These are phyloP conservation scores for Lenzites betulinus DNA, from an alignment of 768 basidiomycete genomes.

Conservation along the genomic window DNA sequence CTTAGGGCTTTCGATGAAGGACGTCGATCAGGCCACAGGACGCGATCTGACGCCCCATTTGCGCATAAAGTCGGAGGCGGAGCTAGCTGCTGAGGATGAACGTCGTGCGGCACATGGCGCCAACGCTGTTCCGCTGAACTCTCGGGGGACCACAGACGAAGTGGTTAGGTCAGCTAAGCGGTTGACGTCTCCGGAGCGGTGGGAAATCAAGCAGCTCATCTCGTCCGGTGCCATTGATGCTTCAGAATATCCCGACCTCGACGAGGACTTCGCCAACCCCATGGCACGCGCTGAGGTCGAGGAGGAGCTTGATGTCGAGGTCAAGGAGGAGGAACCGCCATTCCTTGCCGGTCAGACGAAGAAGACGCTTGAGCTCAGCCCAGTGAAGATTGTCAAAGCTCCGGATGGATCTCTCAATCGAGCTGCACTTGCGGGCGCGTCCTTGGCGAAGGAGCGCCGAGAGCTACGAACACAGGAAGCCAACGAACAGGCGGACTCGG, in stretches of 20 bases:
- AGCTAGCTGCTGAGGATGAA: slow-evolving; percentile 79
- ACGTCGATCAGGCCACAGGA: slow-evolving; percentile 90
- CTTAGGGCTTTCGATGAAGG: slow-evolving; percentile 93
- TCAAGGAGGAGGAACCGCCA: slow-evolving; percentile 94
- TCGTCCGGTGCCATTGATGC: slow-evolving; percentile 91
- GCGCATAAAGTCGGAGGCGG: slow-evolving; percentile 91
- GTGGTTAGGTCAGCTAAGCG: slow-evolving; percentile 82
- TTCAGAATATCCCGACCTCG: slow-evolving; percentile 91
- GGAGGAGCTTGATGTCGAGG: slow-evolving; percentile 96
- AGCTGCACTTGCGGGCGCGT: slow-evolving; percentile 91
- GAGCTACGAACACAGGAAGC: slow-evolving; percentile 93
- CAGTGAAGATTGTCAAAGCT: slow-evolving; percentile 97
- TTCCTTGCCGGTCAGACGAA: slow-evolving; percentile 98
- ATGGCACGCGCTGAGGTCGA: slow-evolving; percentile 85
- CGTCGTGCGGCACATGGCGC: slow-evolving; percentile 68
- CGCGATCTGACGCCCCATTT: slow-evolving; percentile 94
- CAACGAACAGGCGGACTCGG: slow-evolving; percentile 92
- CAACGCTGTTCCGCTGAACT: slow-evolving; percentile 82
- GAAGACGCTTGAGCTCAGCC: slow-evolving; percentile 91
- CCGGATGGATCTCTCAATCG: slow-evolving; percentile 97
- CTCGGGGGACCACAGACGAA: slow-evolving; percentile 43
- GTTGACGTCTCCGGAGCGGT: slow-evolving; percentile 93
- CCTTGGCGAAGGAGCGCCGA: slow-evolving; percentile 91
- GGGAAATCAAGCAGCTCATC: slow-evolving; percentile 99
- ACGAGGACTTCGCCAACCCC: slow-evolving; percentile 81